Evolutionary conservation across 768 basidiomycete species (phyloP).

Genomic region (Gymnopilus junonius): DNA sequence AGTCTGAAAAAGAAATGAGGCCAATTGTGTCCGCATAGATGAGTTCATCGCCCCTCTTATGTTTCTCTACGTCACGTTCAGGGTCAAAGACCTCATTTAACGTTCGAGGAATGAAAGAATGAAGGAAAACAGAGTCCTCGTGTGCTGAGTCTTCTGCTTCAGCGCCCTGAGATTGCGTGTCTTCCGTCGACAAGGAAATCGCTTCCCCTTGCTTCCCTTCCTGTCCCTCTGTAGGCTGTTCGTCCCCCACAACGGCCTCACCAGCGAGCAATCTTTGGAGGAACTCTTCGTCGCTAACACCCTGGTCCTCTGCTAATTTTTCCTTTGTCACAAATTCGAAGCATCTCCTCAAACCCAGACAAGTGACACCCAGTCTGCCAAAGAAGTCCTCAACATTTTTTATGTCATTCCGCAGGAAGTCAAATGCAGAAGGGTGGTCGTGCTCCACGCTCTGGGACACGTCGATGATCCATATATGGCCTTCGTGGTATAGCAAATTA

Average conservation of each 20-base stretch:
- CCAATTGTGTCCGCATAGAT: constrained; percentile 92
- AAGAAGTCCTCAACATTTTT: constrained; percentile 96
- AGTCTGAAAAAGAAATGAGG: constrained; percentile 51
- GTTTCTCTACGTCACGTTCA: constrained; percentile 84
- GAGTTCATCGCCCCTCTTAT: constrained; percentile 72
- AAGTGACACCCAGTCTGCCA: constrained; percentile 68
- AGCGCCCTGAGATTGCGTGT: constrained; percentile 8
- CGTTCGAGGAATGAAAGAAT: constrained; percentile 90
- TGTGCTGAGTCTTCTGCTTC: constrained; percentile 45
- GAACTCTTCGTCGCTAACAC: constrained; percentile 35
- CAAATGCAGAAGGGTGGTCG: constrained; percentile 95
- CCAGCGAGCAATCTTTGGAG: constrained; percentile 56
- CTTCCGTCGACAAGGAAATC: constrained; percentile 15
- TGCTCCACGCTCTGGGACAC: constrained; percentile 99
- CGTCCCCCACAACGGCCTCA: constrained; percentile 13
- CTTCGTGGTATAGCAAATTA: constrained; percentile 89
- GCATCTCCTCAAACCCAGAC: constrained; percentile 77
- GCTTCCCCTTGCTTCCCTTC: constrained; percentile 14
- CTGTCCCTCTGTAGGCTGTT: constrained; percentile 23
- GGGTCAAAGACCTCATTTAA: constrained; percentile 94
- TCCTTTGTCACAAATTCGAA: constrained; percentile 90
- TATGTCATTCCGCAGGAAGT: constrained; percentile 92
- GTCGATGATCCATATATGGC: constrained; percentile 91
- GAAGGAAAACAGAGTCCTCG: constrained; percentile 89
- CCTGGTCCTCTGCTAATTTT: constrained; percentile 36